A percentile compares a stretch with the other conserved stretches of the same genome.
phyloP scores from a whole-genome alignment of 306 rosid species.

The Adenanthera pavonina region DNA sequence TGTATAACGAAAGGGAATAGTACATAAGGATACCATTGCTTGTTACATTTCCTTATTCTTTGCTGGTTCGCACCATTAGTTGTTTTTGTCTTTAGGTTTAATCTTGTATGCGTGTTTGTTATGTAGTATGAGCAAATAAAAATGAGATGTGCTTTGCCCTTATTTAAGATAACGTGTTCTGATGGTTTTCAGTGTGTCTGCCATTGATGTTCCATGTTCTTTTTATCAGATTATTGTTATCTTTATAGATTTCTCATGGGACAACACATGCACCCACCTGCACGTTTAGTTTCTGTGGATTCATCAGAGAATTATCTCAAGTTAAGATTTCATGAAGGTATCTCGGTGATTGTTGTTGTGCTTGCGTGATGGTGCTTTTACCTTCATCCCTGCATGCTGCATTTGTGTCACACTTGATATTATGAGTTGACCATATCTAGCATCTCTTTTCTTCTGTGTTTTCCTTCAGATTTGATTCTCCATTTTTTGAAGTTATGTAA shows the following conservation, averaged over 20 bases:
- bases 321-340: constrained; percentile 24
- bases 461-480: constrained; percentile 28
- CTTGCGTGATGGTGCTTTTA: not conserved
- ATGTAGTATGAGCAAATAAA: not conserved
- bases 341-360: constrained; percentile 13
- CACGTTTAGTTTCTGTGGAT: not conserved
- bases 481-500: constrained; percentile 20
- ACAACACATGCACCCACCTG: not conserved
- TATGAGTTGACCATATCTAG: constrained; percentile 9
- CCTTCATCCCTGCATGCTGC: constrained; percentile 13
- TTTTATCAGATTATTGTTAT: not conserved
- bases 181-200: not conserved
- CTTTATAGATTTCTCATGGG: not conserved
- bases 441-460: constrained; percentile 23
- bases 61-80: not conserved
- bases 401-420: constrained; percentile 9
- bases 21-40: constrained; percentile 6
- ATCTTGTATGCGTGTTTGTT: constrained; percentile 20
- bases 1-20: not conserved
- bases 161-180: not conserved
- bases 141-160: constrained; percentile 25
- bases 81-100: constrained; percentile 14
- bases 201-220: constrained; percentile 7
- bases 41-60: constrained; percentile 19
- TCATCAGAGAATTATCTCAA: constrained; percentile 24